Base-by-base conservation (phyloP, 345 rosid genomes). In the Eucalyptus sp. region DNA sequence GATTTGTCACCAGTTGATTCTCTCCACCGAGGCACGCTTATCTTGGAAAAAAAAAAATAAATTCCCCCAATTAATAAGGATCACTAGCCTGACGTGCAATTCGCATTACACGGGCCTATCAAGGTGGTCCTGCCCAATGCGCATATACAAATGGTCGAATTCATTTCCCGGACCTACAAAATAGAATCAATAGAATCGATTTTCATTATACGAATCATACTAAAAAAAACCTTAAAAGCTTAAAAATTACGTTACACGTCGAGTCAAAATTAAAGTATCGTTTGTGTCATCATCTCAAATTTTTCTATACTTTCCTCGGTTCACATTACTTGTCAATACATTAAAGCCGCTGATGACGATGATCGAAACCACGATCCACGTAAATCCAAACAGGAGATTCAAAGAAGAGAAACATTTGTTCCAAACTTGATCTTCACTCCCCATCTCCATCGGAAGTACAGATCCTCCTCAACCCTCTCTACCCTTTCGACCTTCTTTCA, bases 171-270 rank as follows among this genome's bases (percentile, higher is more conserved):
- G 62, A 22, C 62, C 62, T 56, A 56, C 29, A 56, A 24, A 10
- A 56, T 24, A 18, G 58, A 18, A 52, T 52, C 58, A 52, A 52
- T 1, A 52, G 8, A 7, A 18, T 52, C 24, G 58, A 52, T 7
- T 52, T 52, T 18, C 58, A 18, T 18, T 18, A 18, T 18, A 52
- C 1, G 22, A 18, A 52, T 52, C 24, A 52, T 52, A 18, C 24
- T 18, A 7, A 52, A 8, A 52, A 7, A 18, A 7, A 1, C 58
- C 58, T 52, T 18, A 52, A 52, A 52, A 52, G 10, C 4, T 52
- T 1, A 4, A 56, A 56, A 24, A 24, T 56, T 24, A 56, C 1
- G 1, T 4, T 0, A 56, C 4, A 22, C 12, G 1, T 7, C 58
- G 25, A 18, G 4, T 52, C 58, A 52, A 52, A 52, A 8, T 52